These are phyloP conservation scores for Trichoderma orchidacearum DNA, from an alignment of 495 filamentous ascomycete species.

Conservation along the genomic window DNA sequence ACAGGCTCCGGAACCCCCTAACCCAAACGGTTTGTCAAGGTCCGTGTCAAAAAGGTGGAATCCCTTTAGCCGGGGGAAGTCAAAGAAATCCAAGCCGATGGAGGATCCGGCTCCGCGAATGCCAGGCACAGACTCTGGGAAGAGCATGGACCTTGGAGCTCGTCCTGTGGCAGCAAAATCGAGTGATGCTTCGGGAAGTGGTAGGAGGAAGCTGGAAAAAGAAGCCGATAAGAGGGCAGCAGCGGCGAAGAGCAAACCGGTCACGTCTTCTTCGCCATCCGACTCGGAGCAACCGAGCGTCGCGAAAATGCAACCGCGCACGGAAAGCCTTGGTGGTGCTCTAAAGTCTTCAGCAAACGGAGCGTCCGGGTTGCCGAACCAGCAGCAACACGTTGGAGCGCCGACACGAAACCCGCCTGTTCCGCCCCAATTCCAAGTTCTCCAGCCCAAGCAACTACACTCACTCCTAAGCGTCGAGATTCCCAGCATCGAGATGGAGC, in stretches of 20 bases:
- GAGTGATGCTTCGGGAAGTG: background rate
- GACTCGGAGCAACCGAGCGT: no score
- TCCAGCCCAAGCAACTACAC: background rate
- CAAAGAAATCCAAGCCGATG: background rate
- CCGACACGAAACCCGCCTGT: conserved; percentile 3
- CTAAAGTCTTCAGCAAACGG: background rate
- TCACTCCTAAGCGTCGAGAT: conserved; percentile 62
- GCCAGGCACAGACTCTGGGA: background rate
- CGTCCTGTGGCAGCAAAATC: background rate
- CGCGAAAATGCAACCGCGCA: no score
- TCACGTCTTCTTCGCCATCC: no score
- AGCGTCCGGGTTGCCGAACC: background rate
- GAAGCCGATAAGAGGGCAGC: background rate
- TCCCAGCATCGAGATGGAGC: conserved; percentile 65
- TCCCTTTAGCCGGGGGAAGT: background rate
- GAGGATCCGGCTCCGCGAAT: background rate
- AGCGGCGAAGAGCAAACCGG: no score
- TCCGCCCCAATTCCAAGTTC: background rate
- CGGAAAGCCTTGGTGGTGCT: background rate
- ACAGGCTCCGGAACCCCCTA: background rate
- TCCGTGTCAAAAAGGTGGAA: background rate
- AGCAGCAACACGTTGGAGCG: background rate
- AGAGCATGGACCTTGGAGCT: background rate
- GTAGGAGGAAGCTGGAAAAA: background rate
- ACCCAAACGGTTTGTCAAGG: background rate